phyloP scores from a whole-genome alignment of 257 asterid species.

The Petunia axillaris region DNA sequence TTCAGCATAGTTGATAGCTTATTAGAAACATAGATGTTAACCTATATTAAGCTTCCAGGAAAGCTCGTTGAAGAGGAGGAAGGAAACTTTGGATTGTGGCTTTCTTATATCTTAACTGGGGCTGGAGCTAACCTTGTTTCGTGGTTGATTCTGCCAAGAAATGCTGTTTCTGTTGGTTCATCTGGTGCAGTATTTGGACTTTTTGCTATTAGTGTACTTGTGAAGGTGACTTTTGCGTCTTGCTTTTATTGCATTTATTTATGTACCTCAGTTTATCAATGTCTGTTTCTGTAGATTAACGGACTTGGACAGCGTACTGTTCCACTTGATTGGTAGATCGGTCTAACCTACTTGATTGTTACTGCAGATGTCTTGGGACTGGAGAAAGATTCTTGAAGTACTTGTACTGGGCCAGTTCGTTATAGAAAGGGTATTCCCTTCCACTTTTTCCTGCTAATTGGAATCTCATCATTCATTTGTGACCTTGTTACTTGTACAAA shows the following conservation, averaged over 20 bases:
- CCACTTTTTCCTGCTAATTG: not conserved
- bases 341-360: constrained; percentile 28
- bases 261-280: constrained; percentile 18
- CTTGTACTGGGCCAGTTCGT: constrained; percentile 95
- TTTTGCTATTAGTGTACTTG: constrained; percentile 92
- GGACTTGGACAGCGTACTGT: not conserved
- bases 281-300: not conserved
- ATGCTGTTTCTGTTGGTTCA: constrained; percentile 93
- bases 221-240: constrained; percentile 50
- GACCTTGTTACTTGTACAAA: not conserved
- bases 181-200: constrained; percentile 99
- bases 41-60: constrained; percentile 46
- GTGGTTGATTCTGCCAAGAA: constrained; percentile 91
- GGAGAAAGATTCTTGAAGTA: constrained; percentile 98
- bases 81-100: constrained; percentile 92
- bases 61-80: constrained; percentile 99
- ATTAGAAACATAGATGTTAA: constrained; percentile 2
- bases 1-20: not conserved
- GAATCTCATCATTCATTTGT: not conserved
- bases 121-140: constrained; percentile 97
- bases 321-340: constrained; percentile 3
- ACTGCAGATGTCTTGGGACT: constrained; percentile 93
- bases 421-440: constrained; percentile 74
- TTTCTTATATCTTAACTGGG: constrained; percentile 88
- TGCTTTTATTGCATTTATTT: not conserved